Evolutionary conservation across 106 monocot genomes (phyloP).

Genomic region (Allium fistulosum): DNA sequence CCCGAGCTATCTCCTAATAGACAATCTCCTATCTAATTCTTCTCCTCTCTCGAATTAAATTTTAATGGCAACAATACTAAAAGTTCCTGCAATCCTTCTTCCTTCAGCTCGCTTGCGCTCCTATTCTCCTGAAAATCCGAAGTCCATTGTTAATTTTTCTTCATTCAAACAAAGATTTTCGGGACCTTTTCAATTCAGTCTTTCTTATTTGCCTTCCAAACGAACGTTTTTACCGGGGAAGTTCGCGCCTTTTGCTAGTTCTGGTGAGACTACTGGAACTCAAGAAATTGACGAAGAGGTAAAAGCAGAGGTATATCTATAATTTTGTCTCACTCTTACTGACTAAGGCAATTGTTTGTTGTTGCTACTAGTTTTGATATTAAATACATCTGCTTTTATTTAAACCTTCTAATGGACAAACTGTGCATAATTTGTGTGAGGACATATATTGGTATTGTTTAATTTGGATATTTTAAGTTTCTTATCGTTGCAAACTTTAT

Average conservation of each 20-base stretch:
- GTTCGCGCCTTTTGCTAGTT: constrained; percentile 3
- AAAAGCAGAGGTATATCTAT: background rate
- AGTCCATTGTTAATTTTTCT: background rate
- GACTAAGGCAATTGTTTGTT: background rate
- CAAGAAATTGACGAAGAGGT: background rate
- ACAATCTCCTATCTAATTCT: too few species aligned
- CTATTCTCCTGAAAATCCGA: background rate
- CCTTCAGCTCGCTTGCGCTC: background rate
- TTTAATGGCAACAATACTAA: constrained; percentile 5
- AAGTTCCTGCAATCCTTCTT: constrained; percentile 2
- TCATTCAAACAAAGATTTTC: background rate
- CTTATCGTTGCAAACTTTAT: too few species aligned
- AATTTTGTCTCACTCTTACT: background rate
- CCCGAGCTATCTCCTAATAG: too few species aligned
- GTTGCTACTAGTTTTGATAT: background rate
- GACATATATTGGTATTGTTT: too few species aligned
- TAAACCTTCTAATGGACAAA: too few species aligned
- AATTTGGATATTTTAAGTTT: too few species aligned
- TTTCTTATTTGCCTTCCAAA: background rate
- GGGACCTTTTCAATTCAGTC: background rate
- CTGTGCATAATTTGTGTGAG: too few species aligned
- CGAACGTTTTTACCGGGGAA: background rate
- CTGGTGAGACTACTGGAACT: constrained; percentile 1
- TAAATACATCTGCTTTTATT: too few species aligned
- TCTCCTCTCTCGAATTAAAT: background rate